These are phyloP conservation scores for Paspalum vaginatum DNA, from an alignment of 176 grass and related monocot genomes.

Conservation along the genomic window DNA sequence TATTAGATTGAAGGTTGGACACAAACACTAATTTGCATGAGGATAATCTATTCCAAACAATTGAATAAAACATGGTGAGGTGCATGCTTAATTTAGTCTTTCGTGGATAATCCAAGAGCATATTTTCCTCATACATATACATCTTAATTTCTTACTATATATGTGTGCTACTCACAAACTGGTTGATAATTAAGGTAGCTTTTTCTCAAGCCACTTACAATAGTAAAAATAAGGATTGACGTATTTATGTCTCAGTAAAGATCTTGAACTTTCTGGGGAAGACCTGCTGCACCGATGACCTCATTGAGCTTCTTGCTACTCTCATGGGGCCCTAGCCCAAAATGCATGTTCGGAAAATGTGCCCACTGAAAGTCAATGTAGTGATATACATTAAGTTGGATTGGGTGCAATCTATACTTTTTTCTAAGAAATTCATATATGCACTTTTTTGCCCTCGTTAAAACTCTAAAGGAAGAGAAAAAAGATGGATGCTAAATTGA, in stretches of 20 bases:
- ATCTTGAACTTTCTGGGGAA: conserved; percentile 44
- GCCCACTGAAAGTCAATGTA: conserved; percentile 47
- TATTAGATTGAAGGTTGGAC: background rate
- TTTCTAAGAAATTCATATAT: background rate
- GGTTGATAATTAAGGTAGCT: conserved; percentile 6
- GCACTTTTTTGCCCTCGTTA: background rate
- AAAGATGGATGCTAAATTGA: background rate
- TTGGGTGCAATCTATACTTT: background rate
- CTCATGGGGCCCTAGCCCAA: conserved; percentile 43
- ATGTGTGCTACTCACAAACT: conserved; percentile 40
- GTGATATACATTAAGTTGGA: background rate
- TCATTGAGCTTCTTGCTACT: conserved; percentile 54
- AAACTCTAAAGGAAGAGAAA: background rate
- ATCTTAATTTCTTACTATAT: conserved; percentile 22
- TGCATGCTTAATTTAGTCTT: conserved; percentile 23
- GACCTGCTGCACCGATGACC: conserved; percentile 6
- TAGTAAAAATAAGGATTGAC: background rate
- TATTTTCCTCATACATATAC: conserved; percentile 21
- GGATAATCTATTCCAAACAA: conserved; percentile 24
- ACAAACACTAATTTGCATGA: background rate
- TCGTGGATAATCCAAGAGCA: background rate
- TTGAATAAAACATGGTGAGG: background rate
- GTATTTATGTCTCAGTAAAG: conserved; percentile 33
- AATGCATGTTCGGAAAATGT: conserved; percentile 66
- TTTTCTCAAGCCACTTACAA: conserved; percentile 39